Evolutionary conservation across 2,329 filamentous ascomycete genomes (phyloP).

Genomic region (Aureobasidium melanogenum): DNA sequence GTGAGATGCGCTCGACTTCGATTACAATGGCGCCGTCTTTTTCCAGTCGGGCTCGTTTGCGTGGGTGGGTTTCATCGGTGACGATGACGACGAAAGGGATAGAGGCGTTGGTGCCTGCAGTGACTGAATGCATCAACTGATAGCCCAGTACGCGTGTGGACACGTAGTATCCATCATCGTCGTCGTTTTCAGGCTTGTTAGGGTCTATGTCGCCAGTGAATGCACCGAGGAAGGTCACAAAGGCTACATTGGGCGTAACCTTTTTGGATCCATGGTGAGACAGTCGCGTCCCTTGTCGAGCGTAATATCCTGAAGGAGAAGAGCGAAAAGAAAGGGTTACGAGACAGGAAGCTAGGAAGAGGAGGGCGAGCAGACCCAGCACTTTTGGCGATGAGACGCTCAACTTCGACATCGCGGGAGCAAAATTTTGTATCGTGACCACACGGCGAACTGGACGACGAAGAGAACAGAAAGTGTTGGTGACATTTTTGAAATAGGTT

Average conservation of each 20-base stretch:
- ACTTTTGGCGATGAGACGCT: conserved; percentile 18
- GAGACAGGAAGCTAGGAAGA: conserved; percentile 27
- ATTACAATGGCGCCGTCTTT: conserved; percentile 29
- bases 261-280: neutral
- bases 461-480: neutral
- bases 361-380: conserved; percentile 24
- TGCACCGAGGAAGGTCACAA: conserved; percentile 30
- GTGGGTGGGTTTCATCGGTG: conserved; percentile 25
- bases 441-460: neutral
- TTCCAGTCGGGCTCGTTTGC: conserved; percentile 27
- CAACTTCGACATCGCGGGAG: conserved; percentile 9
- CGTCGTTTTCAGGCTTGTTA: conserved; percentile 19
- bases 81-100: conserved; percentile 32
- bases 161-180: conserved; percentile 29
- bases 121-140: conserved; percentile 29
- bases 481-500: neutral
- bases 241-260: conserved; percentile 23
- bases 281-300: neutral
- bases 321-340: conserved; percentile 23
- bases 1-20: conserved; percentile 25
- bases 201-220: conserved; percentile 16
- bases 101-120: conserved; percentile 25
- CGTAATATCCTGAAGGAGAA: neutral
- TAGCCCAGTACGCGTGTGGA: conserved; percentile 28
- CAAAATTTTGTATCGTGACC: neutral